Evolutionary conservation across 805 yeast species (phyloP).

Genomic region (Metschnikowia lochheadii): DNA sequence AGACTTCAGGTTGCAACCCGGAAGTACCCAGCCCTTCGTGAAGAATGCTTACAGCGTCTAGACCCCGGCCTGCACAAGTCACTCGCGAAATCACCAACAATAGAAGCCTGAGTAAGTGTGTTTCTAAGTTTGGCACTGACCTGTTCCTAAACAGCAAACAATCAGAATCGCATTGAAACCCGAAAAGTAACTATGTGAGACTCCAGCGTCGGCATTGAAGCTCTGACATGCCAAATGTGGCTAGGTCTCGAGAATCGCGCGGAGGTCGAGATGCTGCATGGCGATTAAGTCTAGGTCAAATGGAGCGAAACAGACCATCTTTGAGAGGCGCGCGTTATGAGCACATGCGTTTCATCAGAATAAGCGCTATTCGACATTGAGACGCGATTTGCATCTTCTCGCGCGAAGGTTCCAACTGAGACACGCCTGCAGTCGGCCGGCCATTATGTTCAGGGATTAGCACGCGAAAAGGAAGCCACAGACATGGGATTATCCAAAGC

Average conservation of each 20-base stretch:
- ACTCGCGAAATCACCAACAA: background rate
- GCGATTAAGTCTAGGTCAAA: background rate
- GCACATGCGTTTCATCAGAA: background rate
- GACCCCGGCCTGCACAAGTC: background rate
- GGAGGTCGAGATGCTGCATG: background rate
- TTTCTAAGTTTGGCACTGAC: background rate
- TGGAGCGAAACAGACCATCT: conserved; percentile 1
- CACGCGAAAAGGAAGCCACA: background rate
- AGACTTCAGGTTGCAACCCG: no score
- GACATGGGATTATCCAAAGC: background rate
- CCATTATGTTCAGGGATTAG: background rate
- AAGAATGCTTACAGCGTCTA: background rate
- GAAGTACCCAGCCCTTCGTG: no score
- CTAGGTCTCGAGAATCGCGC: background rate
- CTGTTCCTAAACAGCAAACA: background rate
- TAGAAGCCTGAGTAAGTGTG: background rate
- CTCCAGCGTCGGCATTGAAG: no score
- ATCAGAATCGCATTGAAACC: background rate
- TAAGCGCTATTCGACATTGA: background rate
- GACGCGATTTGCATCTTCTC: conserved; percentile 4
- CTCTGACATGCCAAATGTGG: background rate
- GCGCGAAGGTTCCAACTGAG: conserved; percentile 1
- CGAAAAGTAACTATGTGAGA: background rate
- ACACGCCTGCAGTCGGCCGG: conserved; percentile 1
- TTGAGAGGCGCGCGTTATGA: conserved; percentile 2